phyloP scores from a whole-genome alignment of 1,284 basidiomycete species.

The Melampsora larici-populina region DNA sequence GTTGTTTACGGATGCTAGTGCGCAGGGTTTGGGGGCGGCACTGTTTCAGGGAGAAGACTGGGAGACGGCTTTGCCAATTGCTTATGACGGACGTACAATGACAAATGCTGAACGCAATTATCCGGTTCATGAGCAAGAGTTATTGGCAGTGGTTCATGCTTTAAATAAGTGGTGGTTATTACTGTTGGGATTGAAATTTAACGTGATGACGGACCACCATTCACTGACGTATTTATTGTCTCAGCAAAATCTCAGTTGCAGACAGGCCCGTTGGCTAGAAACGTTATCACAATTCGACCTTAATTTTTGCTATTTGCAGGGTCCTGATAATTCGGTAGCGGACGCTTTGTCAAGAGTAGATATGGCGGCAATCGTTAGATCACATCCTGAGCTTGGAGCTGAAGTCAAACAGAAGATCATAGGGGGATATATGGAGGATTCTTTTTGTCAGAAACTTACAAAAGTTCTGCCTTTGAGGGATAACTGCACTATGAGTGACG shows the following conservation, averaged over 20 bases:
- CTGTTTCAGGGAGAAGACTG: conserved; percentile 33
- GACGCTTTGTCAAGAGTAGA: not conserved
- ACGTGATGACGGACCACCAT: too few relatives aligned
- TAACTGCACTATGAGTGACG: too few relatives aligned
- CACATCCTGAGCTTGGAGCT: too few relatives aligned
- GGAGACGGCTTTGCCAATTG: conserved; percentile 27
- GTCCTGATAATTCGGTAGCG: not conserved
- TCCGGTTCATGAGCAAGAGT: conserved; percentile 43
- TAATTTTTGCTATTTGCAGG: not conserved
- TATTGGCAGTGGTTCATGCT: conserved; percentile 43
- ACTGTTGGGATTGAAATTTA: too few relatives aligned
- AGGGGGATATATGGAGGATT: too few relatives aligned
- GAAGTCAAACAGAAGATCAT: too few relatives aligned
- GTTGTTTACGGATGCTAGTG: not conserved
- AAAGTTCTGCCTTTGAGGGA: too few relatives aligned
- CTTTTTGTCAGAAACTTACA: not conserved
- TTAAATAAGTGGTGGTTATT: conserved; percentile 40
- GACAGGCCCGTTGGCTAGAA: not conserved
- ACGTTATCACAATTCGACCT: not conserved
- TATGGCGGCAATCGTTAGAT: not conserved
- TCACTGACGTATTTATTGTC: not conserved
- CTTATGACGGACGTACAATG: too few relatives aligned
- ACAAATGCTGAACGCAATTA: conserved; percentile 44
- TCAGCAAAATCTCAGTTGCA: not conserved
- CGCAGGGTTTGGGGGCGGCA: not conserved